A percentile compares a stretch with the other conserved stretches of the same genome.
phyloP scores from a whole-genome alignment of 2,329 filamentous ascomycete genomes.

The Pseudogymnoascus sp. region DNA sequence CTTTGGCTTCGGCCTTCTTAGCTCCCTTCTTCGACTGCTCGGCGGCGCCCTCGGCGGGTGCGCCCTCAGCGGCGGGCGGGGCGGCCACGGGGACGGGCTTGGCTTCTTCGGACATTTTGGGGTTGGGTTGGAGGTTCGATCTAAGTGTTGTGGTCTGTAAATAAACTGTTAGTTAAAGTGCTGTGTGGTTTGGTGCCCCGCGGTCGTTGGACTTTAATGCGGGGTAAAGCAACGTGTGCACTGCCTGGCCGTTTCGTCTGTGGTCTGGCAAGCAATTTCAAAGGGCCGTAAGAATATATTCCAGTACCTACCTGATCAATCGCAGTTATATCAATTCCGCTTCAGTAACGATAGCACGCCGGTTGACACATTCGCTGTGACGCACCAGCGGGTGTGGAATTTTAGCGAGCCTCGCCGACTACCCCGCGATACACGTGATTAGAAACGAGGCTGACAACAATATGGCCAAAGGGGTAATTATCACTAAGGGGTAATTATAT shows the following conservation, averaged over 20 bases:
- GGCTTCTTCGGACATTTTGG: slow-evolving; percentile 1
- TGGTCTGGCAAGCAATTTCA: background rate
- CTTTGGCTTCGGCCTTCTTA: slow-evolving; percentile 79
- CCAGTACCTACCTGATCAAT: background rate
- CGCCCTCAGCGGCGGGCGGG: slow-evolving; percentile 9
- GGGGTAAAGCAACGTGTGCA: background rate
- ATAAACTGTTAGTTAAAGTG: background rate
- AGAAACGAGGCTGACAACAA: background rate
- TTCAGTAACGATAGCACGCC: background rate
- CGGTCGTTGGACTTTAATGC: background rate
- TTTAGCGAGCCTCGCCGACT: slow-evolving; percentile 8
- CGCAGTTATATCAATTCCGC: background rate
- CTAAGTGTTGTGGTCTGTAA: background rate
- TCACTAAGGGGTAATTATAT: too few relatives aligned
- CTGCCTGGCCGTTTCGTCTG: background rate
- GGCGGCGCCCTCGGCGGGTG: slow-evolving; percentile 11
- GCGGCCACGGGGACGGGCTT: background rate
- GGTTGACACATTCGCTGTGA: slow-evolving; percentile 6
- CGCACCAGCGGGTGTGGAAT: background rate
- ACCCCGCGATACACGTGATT: slow-evolving; percentile 8
- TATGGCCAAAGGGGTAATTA: background rate
- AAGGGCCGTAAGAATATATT: background rate
- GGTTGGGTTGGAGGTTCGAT: background rate
- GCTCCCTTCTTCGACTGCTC: slow-evolving; percentile 62
- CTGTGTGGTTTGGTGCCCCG: background rate